A percentile compares a stretch with the other conserved stretches of the same genome.
phyloP scores from a whole-genome alignment of 495 filamentous ascomycete species.

The Annulohypoxylon maeteangense region DNA sequence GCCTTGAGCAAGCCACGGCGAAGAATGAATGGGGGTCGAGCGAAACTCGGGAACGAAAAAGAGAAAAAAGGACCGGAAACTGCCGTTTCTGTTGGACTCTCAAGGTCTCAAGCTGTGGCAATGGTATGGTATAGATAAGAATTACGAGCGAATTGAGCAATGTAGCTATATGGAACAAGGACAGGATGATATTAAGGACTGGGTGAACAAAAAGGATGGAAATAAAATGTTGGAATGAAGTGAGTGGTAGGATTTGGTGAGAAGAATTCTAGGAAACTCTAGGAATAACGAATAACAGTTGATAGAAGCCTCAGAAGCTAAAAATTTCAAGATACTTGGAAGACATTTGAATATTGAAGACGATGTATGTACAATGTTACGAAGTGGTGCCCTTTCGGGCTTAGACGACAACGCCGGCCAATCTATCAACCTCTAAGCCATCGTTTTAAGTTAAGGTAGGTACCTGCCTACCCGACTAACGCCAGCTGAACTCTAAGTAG shows the following conservation, averaged over 20 bases:
- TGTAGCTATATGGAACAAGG: conserved; percentile 27
- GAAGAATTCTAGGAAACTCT: conserved; percentile 9
- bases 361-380: background rate
- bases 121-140: conserved; percentile 13
- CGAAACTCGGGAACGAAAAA: conserved; percentile 38
- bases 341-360: conserved; percentile 2
- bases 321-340: conserved; percentile 10
- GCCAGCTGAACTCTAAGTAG: background rate
- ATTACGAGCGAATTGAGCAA: conserved; percentile 14
- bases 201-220: conserved; percentile 8
- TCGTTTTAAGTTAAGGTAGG: conserved; percentile 20
- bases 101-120: conserved; percentile 1
- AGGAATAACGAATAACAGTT: conserved; percentile 21
- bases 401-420: conserved; percentile 22
- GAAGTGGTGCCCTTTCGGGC: conserved; percentile 18
- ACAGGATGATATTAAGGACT: background rate
- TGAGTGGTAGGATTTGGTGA: conserved; percentile 15
- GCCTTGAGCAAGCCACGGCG: conserved; percentile 23
- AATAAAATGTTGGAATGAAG: conserved; percentile 17
- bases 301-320: conserved; percentile 5
- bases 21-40: conserved; percentile 34
- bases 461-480: conserved; percentile 9
- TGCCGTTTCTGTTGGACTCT: conserved; percentile 14
- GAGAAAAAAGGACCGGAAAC: conserved; percentile 41
- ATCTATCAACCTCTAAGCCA: conserved; percentile 21